Conservation (phyloP, 177 flowering plant species). For the Vitis hybrid region DNA sequence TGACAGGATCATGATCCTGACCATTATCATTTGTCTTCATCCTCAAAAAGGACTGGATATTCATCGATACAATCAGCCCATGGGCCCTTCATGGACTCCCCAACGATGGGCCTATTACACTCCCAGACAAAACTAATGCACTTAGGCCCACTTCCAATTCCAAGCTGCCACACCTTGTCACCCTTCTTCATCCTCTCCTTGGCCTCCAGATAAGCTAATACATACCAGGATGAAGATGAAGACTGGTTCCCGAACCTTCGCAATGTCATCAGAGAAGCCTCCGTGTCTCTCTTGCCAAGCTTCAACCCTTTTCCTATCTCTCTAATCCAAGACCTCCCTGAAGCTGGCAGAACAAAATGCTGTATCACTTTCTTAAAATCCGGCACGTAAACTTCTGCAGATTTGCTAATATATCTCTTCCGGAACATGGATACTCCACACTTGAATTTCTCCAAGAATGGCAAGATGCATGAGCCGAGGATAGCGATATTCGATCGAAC, state of each 20-base stretch:
- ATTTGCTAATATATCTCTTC: slow-evolving; percentile 21
- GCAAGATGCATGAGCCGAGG: slow-evolving; percentile 45
- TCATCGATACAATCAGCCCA: slow-evolving; percentile 47
- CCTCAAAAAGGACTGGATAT: slow-evolving; percentile 30
- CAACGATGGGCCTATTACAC: slow-evolving; percentile 40
- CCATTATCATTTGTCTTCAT: not conserved
- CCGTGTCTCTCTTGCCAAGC: slow-evolving; percentile 47
- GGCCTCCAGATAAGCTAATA: slow-evolving; percentile 64
- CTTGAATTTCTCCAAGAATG: slow-evolving; percentile 34
- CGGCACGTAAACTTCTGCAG: slow-evolving; percentile 41
- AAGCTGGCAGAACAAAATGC: slow-evolving; percentile 64
- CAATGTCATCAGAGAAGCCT: slow-evolving; percentile 60
- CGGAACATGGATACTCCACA: slow-evolving; percentile 17
- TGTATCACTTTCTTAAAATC: slow-evolving; percentile 47
- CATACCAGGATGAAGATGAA: slow-evolving; percentile 66
- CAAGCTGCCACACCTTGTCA: slow-evolving; percentile 64
- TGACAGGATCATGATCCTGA: not conserved
- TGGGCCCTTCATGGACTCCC: slow-evolving; percentile 43
- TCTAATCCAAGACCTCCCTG: slow-evolving; percentile 47
- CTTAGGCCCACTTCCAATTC: slow-evolving; percentile 67
- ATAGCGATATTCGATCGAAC: slow-evolving; percentile 33
- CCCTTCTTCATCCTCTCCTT: slow-evolving; percentile 57
- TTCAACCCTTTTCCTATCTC: slow-evolving; percentile 54
- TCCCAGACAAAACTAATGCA: slow-evolving; percentile 52
- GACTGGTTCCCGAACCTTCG: slow-evolving; percentile 80